Evolutionary conservation across 192 early-diverging fungal species (phyloP), one percentile per base, ranked within the genome.

Genomic region (Entomortierella lignicola): DNA sequence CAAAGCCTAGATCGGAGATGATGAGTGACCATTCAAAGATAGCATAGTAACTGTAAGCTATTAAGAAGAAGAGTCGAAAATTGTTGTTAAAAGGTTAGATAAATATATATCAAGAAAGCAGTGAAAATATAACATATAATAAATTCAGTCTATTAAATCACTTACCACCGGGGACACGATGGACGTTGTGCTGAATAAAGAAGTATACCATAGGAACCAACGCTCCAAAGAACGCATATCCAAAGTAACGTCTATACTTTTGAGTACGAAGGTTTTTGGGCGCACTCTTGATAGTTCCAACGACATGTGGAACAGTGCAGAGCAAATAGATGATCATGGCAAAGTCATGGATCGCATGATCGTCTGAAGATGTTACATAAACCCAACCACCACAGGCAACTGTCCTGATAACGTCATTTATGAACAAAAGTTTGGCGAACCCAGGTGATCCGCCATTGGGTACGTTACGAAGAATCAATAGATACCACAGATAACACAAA

Each of bases 21-120:
- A 95, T 95, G 25, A 95, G 74, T 13, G 90, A 86, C 93, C 92
- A 95, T 64, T 94, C 93, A 67, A 94, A 95, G 82, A 94, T 93
- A 34, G 92, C 90, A 63, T 95, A 95, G 51, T 79, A 86, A 21
- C 91, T 93, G 65, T 94, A 93, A 2, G 93, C 93, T 82, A 74
- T 8, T 29, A 39, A 51, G 1, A 11, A 54, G 60, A 63, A 25
- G 59, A 21, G 20, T 29, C 30, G 27, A 26, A 4, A 7, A 54
- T 25, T 4, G 26, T 8, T 8, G 3, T 25, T 54, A 8, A 27
- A 23, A 47, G 44, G 5, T 20, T 37, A 10, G 10, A 37, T 37
- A 37, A 37, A 7, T 37, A 10, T 37, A 37, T 37, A 7, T 37
- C 34, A 10, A 37, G 34, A 63, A 55, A 41, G 43, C 15, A 31